Percentiles rank a stretch among this genome's conserved stretches.
These are phyloP conservation scores for Exutisphaerella laricina DNA, from an alignment of 2,329 filamentous ascomycete genomes.

Conservation along the genomic window DNA sequence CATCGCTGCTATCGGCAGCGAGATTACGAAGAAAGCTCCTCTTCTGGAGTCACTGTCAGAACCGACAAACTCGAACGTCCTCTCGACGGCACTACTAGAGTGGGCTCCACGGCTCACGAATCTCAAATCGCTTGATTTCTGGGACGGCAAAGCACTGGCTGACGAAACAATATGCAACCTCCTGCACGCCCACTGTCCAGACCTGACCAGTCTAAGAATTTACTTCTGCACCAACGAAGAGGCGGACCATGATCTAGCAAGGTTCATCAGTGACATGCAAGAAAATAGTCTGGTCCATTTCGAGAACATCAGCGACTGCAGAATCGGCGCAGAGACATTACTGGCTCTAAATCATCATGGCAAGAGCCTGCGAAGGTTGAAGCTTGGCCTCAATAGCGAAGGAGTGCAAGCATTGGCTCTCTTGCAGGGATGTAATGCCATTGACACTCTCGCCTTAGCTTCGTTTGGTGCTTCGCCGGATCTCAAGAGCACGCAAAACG, in stretches of 20 bases:
- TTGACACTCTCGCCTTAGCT: slow-evolving; percentile 42
- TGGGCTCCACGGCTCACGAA: slow-evolving; percentile 57
- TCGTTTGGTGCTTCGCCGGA: slow-evolving; percentile 42
- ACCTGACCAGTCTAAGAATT: slow-evolving; percentile 57
- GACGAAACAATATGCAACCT: slow-evolving; percentile 49
- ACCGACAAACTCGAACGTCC: slow-evolving; percentile 41
- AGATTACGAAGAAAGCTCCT: slow-evolving; percentile 34
- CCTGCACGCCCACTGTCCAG: slow-evolving; percentile 54
- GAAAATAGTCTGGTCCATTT: slow-evolving; percentile 56
- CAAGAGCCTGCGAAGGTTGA: slow-evolving; percentile 51
- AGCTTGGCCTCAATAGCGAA: slow-evolving; percentile 46
- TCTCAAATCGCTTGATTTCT: slow-evolving; percentile 55
- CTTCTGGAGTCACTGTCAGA: slow-evolving; percentile 49
- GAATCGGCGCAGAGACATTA: slow-evolving; percentile 52
- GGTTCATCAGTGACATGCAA: slow-evolving; percentile 37
- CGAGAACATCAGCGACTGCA: slow-evolving; percentile 52
- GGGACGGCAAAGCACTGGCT: slow-evolving; percentile 55
- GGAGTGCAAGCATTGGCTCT: slow-evolving; percentile 44
- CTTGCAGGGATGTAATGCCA: slow-evolving; percentile 44
- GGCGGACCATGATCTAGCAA: slow-evolving; percentile 41
- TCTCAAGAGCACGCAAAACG: slow-evolving; percentile 49
- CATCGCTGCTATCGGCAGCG: slow-evolving; percentile 46
- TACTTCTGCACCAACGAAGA: slow-evolving; percentile 44
- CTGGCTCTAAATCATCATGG: slow-evolving; percentile 49
- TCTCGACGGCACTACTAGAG: slow-evolving; percentile 47